Percentiles rank a stretch among this genome's conserved stretches.
These are phyloP conservation scores for Triticum dicoccoides DNA, from an alignment of 176 grass and related monocot species.

Conservation along the genomic window DNA sequence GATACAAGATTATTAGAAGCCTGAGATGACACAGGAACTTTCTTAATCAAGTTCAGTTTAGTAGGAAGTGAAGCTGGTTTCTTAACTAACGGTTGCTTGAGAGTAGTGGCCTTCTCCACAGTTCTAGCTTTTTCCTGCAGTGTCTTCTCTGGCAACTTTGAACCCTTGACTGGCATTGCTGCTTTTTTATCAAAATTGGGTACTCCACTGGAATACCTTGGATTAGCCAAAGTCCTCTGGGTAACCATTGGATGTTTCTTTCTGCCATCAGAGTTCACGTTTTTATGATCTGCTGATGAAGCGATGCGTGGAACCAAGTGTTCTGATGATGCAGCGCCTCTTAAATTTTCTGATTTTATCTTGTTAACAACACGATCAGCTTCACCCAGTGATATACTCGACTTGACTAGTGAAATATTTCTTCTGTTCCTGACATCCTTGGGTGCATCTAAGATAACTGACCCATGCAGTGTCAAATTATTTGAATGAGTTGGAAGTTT, in stretches of 20 bases:
- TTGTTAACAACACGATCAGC: constrained; percentile 20
- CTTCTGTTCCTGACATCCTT: constrained; percentile 23
- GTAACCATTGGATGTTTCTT: constrained; percentile 35
- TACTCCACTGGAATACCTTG: constrained; percentile 23
- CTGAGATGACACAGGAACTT: constrained; percentile 21
- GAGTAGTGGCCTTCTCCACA: constrained; percentile 28
- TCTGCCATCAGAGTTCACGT: constrained; percentile 10
- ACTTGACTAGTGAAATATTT: constrained; percentile 31
- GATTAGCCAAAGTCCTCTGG: constrained; percentile 35
- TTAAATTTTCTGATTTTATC: constrained; percentile 24
- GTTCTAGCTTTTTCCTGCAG: constrained; percentile 27
- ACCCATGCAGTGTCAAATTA: constrained; percentile 32
- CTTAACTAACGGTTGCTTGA: constrained; percentile 30
- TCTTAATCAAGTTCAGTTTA: constrained; percentile 35
- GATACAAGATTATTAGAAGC: constrained; percentile 25
- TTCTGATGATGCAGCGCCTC: constrained; percentile 40
- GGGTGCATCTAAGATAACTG: constrained; percentile 42
- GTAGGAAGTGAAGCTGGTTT: constrained; percentile 31
- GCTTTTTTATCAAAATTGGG: constrained; percentile 32
- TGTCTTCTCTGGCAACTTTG: constrained; percentile 32
- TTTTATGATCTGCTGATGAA: constrained; percentile 32
- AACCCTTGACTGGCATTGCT: constrained; percentile 20
- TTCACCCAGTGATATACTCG: constrained; percentile 34
- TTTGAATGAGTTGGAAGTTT: constrained; percentile 44
- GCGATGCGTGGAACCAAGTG: constrained; percentile 22